Percentiles rank a stretch among this genome's conserved stretches.
Evolutionary conservation across 306 rosid species (phyloP).

Genomic region (Dryas drummondii): DNA sequence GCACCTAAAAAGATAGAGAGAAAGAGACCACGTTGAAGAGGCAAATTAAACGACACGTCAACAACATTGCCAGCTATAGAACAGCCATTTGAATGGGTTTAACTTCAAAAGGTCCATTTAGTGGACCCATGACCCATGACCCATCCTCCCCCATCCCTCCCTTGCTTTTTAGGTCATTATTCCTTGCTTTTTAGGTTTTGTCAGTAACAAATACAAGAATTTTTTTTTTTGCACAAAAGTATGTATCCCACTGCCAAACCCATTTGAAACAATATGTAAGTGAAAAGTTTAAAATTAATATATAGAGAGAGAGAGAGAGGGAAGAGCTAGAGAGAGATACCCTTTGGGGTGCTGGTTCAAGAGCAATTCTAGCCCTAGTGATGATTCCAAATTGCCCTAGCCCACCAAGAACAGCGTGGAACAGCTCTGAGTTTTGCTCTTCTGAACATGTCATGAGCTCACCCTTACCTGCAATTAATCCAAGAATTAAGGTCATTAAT

Average conservation of each 20-base stretch:
- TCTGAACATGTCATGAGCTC: constrained; percentile 82
- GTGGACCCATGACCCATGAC: constrained; percentile 18
- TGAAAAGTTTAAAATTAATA: too few relatives aligned
- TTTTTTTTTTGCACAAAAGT: background rate
- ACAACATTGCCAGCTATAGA: constrained; percentile 49
- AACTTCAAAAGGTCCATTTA: constrained; percentile 4
- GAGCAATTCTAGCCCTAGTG: constrained; percentile 87
- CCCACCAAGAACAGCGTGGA: constrained; percentile 92
- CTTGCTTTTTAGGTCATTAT: constrained; percentile 14
- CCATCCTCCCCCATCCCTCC: too few relatives aligned
- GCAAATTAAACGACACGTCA: constrained; percentile 23
- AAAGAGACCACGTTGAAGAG: constrained; percentile 17
- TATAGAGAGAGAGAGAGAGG: background rate
- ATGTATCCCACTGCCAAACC: background rate
- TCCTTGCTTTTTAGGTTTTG: constrained; percentile 31
- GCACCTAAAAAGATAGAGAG: constrained; percentile 2
- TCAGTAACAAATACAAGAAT: constrained; percentile 20
- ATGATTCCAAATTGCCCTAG: constrained; percentile 98
- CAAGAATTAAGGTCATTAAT: background rate
- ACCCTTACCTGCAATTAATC: constrained; percentile 65
- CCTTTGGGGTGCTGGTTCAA: constrained; percentile 82
- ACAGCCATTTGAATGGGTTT: constrained; percentile 32
- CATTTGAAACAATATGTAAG: too few relatives aligned
- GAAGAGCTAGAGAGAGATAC: constrained; percentile 35
- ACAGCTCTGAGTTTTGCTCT: constrained; percentile 65